phyloP scores from a whole-genome alignment of 192 early-diverging fungal genomes.

The Piromyces sp. region DNA sequence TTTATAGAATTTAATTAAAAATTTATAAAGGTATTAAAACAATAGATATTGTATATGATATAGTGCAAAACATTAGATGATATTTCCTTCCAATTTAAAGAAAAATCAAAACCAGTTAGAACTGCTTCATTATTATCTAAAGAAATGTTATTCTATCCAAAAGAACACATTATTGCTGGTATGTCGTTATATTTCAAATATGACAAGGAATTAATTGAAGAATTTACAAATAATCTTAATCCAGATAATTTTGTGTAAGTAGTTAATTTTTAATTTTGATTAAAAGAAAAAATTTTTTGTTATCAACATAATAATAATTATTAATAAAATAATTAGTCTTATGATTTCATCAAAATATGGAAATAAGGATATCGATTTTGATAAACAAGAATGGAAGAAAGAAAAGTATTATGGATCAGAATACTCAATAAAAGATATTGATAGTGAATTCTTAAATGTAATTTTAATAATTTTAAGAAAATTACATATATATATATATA shows the following conservation, averaged over 20 bases:
- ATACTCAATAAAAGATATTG: slow-evolving; percentile 49
- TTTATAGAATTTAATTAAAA: too few species aligned
- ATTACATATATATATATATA: too few species aligned
- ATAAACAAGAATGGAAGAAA: slow-evolving; percentile 19
- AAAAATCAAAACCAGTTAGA: neutral
- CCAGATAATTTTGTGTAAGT: neutral
- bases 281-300: too few species aligned
- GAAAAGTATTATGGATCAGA: slow-evolving; percentile 71
- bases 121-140: neutral
- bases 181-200: neutral
- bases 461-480: too few species aligned
- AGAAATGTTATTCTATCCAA: neutral
- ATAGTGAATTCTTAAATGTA: slow-evolving; percentile 19
- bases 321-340: too few species aligned
- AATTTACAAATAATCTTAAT: neutral
- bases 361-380: slow-evolving; percentile 15
- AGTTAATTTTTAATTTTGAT: too few species aligned
- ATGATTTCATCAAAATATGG: neutral
- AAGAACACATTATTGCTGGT: neutral
- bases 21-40: too few species aligned
- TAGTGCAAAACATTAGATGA: slow-evolving; percentile 14
- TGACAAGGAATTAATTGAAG: neutral
- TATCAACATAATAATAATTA: too few species aligned
- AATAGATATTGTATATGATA: too few species aligned
- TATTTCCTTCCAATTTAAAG: slow-evolving; percentile 14